A percentile compares a stretch with the other conserved stretches of the same genome.
Evolutionary conservation across 306 rosid species (phyloP).

Genomic region (Myrica gale): DNA sequence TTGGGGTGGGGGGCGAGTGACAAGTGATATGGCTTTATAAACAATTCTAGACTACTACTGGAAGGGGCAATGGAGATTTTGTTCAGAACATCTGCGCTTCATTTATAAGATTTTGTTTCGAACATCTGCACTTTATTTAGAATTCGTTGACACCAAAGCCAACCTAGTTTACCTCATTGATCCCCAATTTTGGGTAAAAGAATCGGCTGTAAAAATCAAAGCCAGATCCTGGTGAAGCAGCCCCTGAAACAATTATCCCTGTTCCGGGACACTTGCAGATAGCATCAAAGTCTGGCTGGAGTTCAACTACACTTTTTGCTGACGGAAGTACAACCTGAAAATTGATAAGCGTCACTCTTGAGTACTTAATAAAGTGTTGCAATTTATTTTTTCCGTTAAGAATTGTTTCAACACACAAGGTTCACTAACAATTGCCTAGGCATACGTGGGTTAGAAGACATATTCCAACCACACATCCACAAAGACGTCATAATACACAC

Average conservation of each 20-base stretch:
- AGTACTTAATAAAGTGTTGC: conserved; percentile 1
- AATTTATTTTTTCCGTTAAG: no score
- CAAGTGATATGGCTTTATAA: neutral
- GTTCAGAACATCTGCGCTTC: neutral
- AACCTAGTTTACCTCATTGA: conserved; percentile 55
- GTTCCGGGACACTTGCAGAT: conserved; percentile 53
- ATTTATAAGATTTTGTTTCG: neutral
- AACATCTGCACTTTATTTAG: neutral
- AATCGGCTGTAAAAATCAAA: conserved; percentile 66
- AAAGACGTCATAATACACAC: neutral
- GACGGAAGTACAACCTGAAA: conserved; percentile 60
- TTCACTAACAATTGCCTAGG: neutral
- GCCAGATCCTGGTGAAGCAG: conserved; percentile 54
- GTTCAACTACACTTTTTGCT: conserved; percentile 42
- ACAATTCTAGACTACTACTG: neutral
- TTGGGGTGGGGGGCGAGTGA: neutral
- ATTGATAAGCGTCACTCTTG: conserved; percentile 15
- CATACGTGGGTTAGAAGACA: neutral
- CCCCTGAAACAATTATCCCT: conserved; percentile 60
- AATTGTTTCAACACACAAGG: no score
- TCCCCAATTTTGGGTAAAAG: conserved; percentile 59
- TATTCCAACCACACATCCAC: neutral
- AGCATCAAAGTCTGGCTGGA: conserved; percentile 52
- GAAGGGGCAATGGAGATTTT: neutral
- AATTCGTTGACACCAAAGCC: neutral